Evolutionary conservation across 2,329 filamentous ascomycete genomes (phyloP), one percentile per base, ranked within the genome.

Genomic region (Fusarium sp.): DNA sequence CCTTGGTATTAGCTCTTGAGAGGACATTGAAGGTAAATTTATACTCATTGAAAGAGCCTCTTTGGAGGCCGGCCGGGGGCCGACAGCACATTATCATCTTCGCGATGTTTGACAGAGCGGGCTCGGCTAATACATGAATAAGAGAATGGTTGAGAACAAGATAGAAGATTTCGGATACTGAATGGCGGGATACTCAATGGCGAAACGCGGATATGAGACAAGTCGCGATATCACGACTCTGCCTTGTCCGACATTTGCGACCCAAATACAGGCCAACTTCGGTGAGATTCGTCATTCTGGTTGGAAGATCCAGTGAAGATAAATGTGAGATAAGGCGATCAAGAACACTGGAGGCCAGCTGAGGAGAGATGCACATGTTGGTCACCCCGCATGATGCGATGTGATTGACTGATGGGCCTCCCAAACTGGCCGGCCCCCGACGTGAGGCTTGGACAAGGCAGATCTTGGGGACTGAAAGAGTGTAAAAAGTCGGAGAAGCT

Each of bases 351-450:
- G 68, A 55, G 68, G 63, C 61, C 61, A 50, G 6, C 51, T 50
- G 16, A 15, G 3, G 18, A 33, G 31, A 31, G n/a, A 65, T 57
- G 51, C 26, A 54, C 45, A 24, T 38, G 31, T 58, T 71, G 33
- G 55, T 58, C 67, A 70, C 47, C 70, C 70, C 48, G 61, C 70
- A 73, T 71, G n/a, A 44, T 63, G 64, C 48, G 67, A 68, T 75
- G 61, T 70, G 39, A 45, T 65, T 57, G n/a, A 35, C 18, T 58
- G 75, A 66, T 75, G 59, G 75, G 75, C 75, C 75, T 74, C 75
- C 70, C 54, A 62, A 26, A 38, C 15, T 31, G 63, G 72, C 35
- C 62, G 71, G 72, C 64, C 72, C 24, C 51, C 61, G 31, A 33
- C 68, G 66, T 61, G 60, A 54, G 71, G 51, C 72, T 74, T 61